Evolutionary conservation across 805 yeast genomes (phyloP).

Genomic region (Candida insectorum): DNA sequence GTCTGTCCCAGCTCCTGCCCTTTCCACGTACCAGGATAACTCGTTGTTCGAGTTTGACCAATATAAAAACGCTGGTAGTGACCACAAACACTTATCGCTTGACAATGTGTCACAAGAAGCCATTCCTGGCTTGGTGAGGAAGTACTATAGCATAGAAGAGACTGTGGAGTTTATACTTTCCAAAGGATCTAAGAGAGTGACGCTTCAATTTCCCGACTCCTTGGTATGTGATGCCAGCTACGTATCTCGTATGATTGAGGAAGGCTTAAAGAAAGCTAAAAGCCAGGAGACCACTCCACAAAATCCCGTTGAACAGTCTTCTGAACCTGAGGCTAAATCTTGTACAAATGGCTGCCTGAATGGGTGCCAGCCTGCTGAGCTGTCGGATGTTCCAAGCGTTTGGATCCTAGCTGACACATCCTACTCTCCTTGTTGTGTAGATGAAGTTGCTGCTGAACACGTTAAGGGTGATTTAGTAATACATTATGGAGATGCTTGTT

Average conservation of each 20-base stretch:
- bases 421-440: conserved; percentile 92
- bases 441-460: conserved; percentile 95
- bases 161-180: conserved; percentile 38
- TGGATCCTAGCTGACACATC: conserved; percentile 96
- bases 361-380: background rate
- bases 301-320: too few relatives aligned
- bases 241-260: too few relatives aligned
- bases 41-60: conserved; percentile 34
- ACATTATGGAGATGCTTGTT: conserved; percentile 94
- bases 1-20: conserved; percentile 56
- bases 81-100: conserved; percentile 23
- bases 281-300: too few relatives aligned
- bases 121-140: conserved; percentile 34
- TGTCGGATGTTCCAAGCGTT: conserved; percentile 4
- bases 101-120: conserved; percentile 16
- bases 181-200: conserved; percentile 42
- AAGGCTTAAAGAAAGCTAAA: too few relatives aligned
- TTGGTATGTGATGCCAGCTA: conserved; percentile 64
- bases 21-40: conserved; percentile 74
- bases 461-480: conserved; percentile 80
- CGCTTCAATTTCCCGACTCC: conserved; percentile 88
- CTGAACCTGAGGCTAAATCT: too few relatives aligned
- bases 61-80: conserved; percentile 16
- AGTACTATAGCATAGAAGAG: conserved; percentile 55
- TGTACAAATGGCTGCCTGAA: too few relatives aligned